Evolutionary conservation across 1,284 basidiomycete species (phyloP).

Genomic region (Cutaneotrichosporon sp.): DNA sequence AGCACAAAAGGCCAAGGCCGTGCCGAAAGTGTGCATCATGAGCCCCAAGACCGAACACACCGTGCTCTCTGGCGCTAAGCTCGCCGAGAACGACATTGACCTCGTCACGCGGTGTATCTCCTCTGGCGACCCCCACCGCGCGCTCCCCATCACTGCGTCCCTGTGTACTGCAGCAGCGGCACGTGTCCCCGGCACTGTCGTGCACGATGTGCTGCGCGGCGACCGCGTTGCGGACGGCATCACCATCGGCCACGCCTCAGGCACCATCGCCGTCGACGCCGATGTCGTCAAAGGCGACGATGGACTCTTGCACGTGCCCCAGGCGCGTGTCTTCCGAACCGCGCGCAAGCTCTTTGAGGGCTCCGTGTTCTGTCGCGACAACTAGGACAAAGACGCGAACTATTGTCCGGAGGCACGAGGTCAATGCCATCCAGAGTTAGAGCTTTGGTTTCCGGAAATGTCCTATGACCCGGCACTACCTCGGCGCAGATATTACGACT

Average conservation of each 20-base stretch:
- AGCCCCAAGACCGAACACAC: slow-evolving; percentile 39
- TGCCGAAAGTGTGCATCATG: slow-evolving; percentile 66
- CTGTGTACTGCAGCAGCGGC: slow-evolving; percentile 65
- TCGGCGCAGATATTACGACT: too few relatives aligned
- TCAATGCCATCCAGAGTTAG: too few relatives aligned
- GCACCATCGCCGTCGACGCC: slow-evolving; percentile 62
- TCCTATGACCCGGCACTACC: too few relatives aligned
- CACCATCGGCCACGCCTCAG: slow-evolving; percentile 60
- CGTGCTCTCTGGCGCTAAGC: slow-evolving; percentile 18
- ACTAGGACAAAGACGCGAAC: too few relatives aligned
- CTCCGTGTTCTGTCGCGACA: slow-evolving; percentile 53
- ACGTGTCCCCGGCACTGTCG: slow-evolving; percentile 54
- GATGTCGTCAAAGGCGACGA: slow-evolving; percentile 49
- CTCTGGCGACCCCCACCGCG: slow-evolving; percentile 66
- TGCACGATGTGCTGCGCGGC: slow-evolving; percentile 49
- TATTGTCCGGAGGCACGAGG: too few relatives aligned
- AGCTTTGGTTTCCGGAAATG: too few relatives aligned
- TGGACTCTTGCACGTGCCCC: slow-evolving; percentile 47
- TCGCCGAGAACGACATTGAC: slow-evolving; percentile 48
- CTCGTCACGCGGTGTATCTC: slow-evolving; percentile 61
- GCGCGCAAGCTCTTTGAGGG: slow-evolving; percentile 66
- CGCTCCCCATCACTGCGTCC: slow-evolving; percentile 68
- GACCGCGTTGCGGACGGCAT: slow-evolving; percentile 34
- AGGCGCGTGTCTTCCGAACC: slow-evolving; percentile 61
- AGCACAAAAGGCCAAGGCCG: slow-evolving; percentile 31